Evolutionary conservation across 2,329 filamentous ascomycete species (phyloP).

Genomic region (Zymoseptoria tritici): DNA sequence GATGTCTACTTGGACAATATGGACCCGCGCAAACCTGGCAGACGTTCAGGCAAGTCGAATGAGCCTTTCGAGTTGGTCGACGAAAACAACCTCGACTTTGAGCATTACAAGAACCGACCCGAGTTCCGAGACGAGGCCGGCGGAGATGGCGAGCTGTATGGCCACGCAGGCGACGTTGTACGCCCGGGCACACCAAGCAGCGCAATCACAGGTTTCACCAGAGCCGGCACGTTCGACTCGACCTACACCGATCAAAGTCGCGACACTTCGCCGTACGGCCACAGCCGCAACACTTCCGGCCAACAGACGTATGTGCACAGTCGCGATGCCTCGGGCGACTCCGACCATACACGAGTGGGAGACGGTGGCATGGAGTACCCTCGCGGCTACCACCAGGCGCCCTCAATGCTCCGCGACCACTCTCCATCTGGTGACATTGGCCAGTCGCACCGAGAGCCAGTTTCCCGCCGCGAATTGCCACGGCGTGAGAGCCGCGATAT

Average conservation of each 20-base stretch:
- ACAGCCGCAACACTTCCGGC: conserved; percentile 7
- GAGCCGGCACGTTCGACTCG: conserved; percentile 26
- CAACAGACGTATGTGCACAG: conserved; percentile 11
- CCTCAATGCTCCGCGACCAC: conserved; percentile 35
- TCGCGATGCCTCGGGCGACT: conserved; percentile 25
- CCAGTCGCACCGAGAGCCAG: not conserved
- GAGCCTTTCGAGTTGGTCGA: conserved; percentile 81
- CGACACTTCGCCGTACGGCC: not conserved
- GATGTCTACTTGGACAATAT: conserved; percentile 83
- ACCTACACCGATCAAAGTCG: conserved; percentile 8
- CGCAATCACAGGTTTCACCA: conserved; percentile 29
- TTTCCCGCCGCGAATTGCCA: conserved; percentile 2
- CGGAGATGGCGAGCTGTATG: conserved; percentile 55
- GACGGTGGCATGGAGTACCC: conserved; percentile 37
- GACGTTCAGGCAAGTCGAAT: conserved; percentile 25
- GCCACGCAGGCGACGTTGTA: conserved; percentile 50
- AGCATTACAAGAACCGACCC: conserved; percentile 81
- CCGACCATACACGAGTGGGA: conserved; percentile 24
- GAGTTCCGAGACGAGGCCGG: conserved; percentile 84
- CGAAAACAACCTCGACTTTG: conserved; percentile 79
- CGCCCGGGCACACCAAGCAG: conserved; percentile 57
- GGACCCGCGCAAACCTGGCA: conserved; percentile 53
- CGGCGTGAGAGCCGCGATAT: conserved; percentile 19
- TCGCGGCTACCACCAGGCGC: conserved; percentile 42
- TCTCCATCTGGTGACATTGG: conserved; percentile 30